Evolutionary conservation across 1,284 basidiomycete genomes (phyloP), one percentile per base, ranked within the genome.

Genomic region (Xanthoconium separans): DNA sequence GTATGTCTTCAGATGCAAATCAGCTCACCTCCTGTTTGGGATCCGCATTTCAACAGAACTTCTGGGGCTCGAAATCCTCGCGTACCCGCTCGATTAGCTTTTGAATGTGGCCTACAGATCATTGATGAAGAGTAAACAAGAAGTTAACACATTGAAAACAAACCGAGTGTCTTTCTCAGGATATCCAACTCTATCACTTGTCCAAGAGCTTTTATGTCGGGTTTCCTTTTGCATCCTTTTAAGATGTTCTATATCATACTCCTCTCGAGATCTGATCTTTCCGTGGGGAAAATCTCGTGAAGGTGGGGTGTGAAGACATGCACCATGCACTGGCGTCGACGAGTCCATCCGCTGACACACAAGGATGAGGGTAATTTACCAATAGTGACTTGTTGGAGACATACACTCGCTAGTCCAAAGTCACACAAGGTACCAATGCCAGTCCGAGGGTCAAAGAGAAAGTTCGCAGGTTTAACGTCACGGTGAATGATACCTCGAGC

Each of bases 391-490:
- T 10, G 20, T 41, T n/a, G 44, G 53, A 58, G 10, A 69, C 88
- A 64, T 70, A 94, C 92, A 65, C 92, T 93, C 9, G 95, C 95
- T 3, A 99, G 80, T 22, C 96, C 96, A 72, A 98, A 98, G 72
- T 99, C 96, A 61, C 94, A 96, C 10, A 99, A 75, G 0, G 91
- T 92, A 11, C 97, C 96, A 7, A 87, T 77, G 2, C 90, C 89
- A 5, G 87, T 89, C 43, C 81, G 82, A 31, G 93, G 88, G 70
- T 99, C 93, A 70, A 92, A 99, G 33, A 99, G 80, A 68, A 99
- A 99, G 72, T 99, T 99, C 57, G 96, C 96, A 16, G 96, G 97
- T 69, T 99, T 99, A 65, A 99, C 93, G 71, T 99, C 96, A 36
- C 96, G 92, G 73, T 99, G 96, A 47, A 99, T 91, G 65, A 99